Base-by-base conservation (phyloP, 164 flowering plant genomes). In the Platanus orientalis region DNA sequence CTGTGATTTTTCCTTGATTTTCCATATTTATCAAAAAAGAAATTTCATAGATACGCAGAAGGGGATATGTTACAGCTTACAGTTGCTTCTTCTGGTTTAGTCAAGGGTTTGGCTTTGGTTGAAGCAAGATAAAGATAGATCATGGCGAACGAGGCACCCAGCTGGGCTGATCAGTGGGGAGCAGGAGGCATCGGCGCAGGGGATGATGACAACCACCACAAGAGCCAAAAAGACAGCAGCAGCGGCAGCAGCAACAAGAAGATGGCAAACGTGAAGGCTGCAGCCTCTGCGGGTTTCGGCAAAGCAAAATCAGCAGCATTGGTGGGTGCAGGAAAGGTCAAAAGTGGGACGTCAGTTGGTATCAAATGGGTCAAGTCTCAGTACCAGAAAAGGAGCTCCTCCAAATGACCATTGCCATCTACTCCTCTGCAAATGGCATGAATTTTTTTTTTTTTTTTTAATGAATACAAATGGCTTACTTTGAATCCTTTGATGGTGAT, bases 141-240 rank as follows among this genome's bases (percentile, higher is more conserved):
- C 9, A 88, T 83, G 88, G 78, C 81, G 0, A 70, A 54, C 4
- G 88, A 88, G 30, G 90, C 82, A 45, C 88, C 91, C 19, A 81
- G 84, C 69, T 88, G 97, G 97, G 92, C 90, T 16, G 97, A 91
- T 71, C 91, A 88, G 71, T 87, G 97, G 97, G 97, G 92, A 6
- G 77, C 81, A 4, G 90, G 89, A 39, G 95, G 95, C 1, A 64
- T 84, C 19, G 88, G 91, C 3, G 80, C 81, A 14, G 76, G 77
- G 74, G 81, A 57, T 3, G 80, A 74, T 6, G 81, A 76, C 28
- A 17, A 24, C 2, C 11, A 42, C 1, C 14, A 52, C 3, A 68
- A 63, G 24, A 57, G 50, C 67, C 69, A 78, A 21, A 73, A 66
- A 55, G 62, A 74, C 23, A 58, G 57, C 20, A 49, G 48, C 49